Conservation (phyloP, 176 grass and related monocot species). For the Phoenix dactylifera region DNA sequence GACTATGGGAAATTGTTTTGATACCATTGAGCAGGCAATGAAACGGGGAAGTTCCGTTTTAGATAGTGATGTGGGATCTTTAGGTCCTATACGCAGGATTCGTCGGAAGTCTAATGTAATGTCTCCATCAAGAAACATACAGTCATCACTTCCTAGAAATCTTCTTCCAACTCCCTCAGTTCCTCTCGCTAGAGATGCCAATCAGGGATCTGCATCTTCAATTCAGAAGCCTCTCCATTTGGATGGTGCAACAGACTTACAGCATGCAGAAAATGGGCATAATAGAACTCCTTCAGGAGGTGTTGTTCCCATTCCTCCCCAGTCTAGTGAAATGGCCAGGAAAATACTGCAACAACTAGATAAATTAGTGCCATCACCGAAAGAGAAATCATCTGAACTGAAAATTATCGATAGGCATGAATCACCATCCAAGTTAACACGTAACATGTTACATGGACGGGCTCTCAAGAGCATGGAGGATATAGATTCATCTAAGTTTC, state of each 20-base stretch:
- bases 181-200: constrained; percentile 12
- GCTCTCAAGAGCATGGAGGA: constrained; percentile 12
- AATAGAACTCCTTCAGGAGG: background rate
- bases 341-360: constrained; percentile 61
- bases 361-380: constrained; percentile 30
- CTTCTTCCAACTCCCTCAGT: background rate
- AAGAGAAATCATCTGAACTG: constrained; percentile 23
- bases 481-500: constrained; percentile 12
- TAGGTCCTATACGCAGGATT: constrained; percentile 25
- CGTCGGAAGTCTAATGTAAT: constrained; percentile 24
- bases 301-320: constrained; percentile 28
- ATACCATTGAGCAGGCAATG: constrained; percentile 11
- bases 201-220: constrained; percentile 20
- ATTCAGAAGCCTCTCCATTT: constrained; percentile 25
- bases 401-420: constrained; percentile 10
- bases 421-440: constrained; percentile 9
- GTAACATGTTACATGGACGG: background rate
- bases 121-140: constrained; percentile 27
- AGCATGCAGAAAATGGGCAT: background rate
- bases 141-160: constrained; percentile 7
- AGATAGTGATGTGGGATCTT: constrained; percentile 24
- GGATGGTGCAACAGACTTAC: background rate
- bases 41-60: constrained; percentile 38
- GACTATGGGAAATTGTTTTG: background rate
- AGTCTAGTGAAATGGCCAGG: constrained; percentile 41